Conservation (phyloP, 1,139 yeast genomes). For the Hyphopichia buzzinii region DNA sequence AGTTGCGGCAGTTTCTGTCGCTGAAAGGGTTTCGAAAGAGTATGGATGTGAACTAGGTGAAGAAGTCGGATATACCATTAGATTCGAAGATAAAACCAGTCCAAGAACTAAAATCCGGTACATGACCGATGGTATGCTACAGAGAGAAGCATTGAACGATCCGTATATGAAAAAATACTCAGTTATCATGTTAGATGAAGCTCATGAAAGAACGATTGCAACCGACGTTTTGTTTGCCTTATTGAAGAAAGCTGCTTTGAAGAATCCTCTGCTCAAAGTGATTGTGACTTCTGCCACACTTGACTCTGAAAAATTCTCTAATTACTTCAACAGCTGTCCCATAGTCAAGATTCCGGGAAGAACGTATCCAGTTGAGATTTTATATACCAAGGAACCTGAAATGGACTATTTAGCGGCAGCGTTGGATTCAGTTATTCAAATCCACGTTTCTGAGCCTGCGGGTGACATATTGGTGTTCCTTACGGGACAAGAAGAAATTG, state of each 20-base stretch:
- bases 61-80: constrained; percentile 65
- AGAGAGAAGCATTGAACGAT: constrained; percentile 77
- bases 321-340: constrained; percentile 77
- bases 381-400: constrained; percentile 78
- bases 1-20: constrained; percentile 71
- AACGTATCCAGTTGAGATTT: constrained; percentile 81
- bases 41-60: constrained; percentile 57
- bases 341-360: constrained; percentile 83
- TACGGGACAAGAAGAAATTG: constrained; percentile 93
- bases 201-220: constrained; percentile 92
- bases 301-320: constrained; percentile 79
- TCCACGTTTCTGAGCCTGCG: constrained; percentile 70
- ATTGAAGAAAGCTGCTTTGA: constrained; percentile 64
- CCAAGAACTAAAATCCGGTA: constrained; percentile 61
- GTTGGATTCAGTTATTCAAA: constrained; percentile 76
- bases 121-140: constrained; percentile 92
- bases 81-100: constrained; percentile 62
- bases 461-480: constrained; percentile 86
- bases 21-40: constrained; percentile 66
- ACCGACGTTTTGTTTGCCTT: constrained; percentile 91
- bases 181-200: constrained; percentile 89
- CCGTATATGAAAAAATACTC: constrained; percentile 72
- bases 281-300: constrained; percentile 92
- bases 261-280: constrained; percentile 73
- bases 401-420: constrained; percentile 82